phyloP scores from a whole-genome alignment of 2,329 filamentous ascomycete species.

The Fusarium sp. region DNA sequence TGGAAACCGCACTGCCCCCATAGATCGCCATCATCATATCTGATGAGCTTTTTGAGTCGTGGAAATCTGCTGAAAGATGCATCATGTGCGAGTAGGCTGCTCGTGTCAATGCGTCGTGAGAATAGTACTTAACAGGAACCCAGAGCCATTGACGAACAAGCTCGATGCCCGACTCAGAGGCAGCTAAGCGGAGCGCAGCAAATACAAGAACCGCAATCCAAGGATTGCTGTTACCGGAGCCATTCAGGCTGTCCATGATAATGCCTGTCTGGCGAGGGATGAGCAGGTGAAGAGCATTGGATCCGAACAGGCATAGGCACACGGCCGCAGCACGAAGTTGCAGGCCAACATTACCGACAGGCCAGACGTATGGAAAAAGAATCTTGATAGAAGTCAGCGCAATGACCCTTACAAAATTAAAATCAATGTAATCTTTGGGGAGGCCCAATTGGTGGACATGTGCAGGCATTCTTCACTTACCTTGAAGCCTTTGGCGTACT shows the following conservation, averaged over 20 bases:
- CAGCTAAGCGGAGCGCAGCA: constrained; percentile 62
- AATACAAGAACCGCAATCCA: constrained; percentile 67
- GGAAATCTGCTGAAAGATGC: constrained; percentile 70
- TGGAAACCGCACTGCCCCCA: constrained; percentile 65
- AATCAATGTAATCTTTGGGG: too few species aligned
- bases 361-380: constrained; percentile 84
- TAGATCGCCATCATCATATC: constrained; percentile 69
- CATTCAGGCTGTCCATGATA: constrained; percentile 76
- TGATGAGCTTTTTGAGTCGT: constrained; percentile 69
- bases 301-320: constrained; percentile 73
- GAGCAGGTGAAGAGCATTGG: constrained; percentile 79
- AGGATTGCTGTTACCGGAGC: constrained; percentile 59
- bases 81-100: constrained; percentile 70
- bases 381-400: constrained; percentile 58
- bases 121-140: constrained; percentile 69
- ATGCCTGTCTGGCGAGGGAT: constrained; percentile 85
- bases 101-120: constrained; percentile 63
- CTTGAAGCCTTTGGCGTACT: constrained; percentile 79
- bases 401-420: neutral
- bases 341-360: constrained; percentile 71
- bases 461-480: constrained; percentile 49
- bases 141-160: constrained; percentile 67
- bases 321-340: constrained; percentile 77
- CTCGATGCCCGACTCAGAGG: constrained; percentile 66
- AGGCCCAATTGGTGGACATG: neutral